These are phyloP conservation scores for Geranium incanum DNA, from an alignment of 441 rosid species.

Conservation along the genomic window DNA sequence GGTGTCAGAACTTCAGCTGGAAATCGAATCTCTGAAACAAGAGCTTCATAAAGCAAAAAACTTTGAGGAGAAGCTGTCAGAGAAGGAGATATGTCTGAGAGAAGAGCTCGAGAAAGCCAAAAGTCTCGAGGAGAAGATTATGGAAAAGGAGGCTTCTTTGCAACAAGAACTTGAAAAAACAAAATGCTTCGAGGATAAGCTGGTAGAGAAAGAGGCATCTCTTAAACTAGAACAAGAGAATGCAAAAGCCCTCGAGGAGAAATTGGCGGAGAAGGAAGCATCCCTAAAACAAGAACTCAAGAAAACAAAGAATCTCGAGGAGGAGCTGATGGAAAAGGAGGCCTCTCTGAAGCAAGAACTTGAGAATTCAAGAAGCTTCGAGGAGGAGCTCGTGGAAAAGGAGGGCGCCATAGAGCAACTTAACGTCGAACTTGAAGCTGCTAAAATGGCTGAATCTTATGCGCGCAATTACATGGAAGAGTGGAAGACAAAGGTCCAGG, in stretches of 20 bases:
- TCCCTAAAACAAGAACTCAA: background rate
- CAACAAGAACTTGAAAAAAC: background rate
- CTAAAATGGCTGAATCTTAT: constrained; percentile 72
- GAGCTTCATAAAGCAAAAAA: constrained; percentile 47
- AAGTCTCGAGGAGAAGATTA: background rate
- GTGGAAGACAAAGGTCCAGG: constrained; percentile 51
- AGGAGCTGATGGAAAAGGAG: background rate
- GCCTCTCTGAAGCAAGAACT: background rate
- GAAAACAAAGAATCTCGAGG: background rate
- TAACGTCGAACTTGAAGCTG: constrained; percentile 70
- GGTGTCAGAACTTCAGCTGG: constrained; percentile 44
- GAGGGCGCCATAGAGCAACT: constrained; percentile 46
- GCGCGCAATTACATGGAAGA: constrained; percentile 55
- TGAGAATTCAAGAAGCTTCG: background rate
- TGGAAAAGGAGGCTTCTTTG: background rate
- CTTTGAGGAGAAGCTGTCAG: constrained; percentile 43
- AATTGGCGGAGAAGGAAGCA: background rate
- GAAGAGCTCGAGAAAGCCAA: background rate
- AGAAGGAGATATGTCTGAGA: constrained; percentile 37
- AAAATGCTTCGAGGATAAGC: background rate
- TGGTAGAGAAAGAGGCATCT: background rate
- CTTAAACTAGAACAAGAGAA: background rate
- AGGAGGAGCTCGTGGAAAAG: background rate
- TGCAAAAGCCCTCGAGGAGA: background rate
- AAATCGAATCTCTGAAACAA: constrained; percentile 42